Conservation (phyloP, 192 early-diverging fungal species). For the Linnemannia zychae region DNA sequence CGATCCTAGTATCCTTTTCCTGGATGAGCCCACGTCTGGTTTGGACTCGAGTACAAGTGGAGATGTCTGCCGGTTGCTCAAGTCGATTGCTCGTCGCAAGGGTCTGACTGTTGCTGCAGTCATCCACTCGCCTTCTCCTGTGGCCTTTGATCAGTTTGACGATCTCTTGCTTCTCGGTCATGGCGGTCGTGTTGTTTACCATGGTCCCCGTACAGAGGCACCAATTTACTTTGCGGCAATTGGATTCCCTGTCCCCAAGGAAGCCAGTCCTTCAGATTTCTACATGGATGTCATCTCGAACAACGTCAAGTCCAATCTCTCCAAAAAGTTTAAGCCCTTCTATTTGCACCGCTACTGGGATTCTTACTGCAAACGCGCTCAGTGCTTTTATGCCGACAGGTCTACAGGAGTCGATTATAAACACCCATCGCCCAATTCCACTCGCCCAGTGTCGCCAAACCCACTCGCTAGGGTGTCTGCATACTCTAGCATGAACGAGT, state of each 20-base stretch:
- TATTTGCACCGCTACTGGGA: conserved; percentile 67
- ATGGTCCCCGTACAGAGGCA: conserved; percentile 68
- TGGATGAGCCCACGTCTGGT: conserved; percentile 81
- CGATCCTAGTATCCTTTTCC: conserved; percentile 72
- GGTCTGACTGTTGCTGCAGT: conserved; percentile 78
- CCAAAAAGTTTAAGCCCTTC: conserved; percentile 54
- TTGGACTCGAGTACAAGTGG: conserved; percentile 75
- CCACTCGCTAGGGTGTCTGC: conserved; percentile 18
- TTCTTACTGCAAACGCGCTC: conserved; percentile 50
- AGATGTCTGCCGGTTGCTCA: conserved; percentile 74
- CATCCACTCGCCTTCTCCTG: conserved; percentile 77
- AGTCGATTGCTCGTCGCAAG: conserved; percentile 69
- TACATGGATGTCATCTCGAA: conserved; percentile 79
- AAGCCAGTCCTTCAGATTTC: conserved; percentile 66
- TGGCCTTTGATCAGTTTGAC: conserved; percentile 78
- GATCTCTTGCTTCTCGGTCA: conserved; percentile 81
- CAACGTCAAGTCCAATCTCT: conserved; percentile 55
- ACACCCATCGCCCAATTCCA: conserved; percentile 54
- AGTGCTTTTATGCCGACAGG: conserved; percentile 29
- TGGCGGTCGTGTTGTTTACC: conserved; percentile 73
- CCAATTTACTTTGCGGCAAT: conserved; percentile 64
- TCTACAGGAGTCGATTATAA: conserved; percentile 18
- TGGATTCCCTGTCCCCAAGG: conserved; percentile 59
- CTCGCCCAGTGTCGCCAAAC: conserved; percentile 21
- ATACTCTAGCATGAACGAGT: conserved; percentile 28